Percentiles rank a stretch among this genome's conserved stretches.
phyloP scores from a whole-genome alignment of 2,329 filamentous ascomycete genomes.

The Neonectria neomacrospora region DNA sequence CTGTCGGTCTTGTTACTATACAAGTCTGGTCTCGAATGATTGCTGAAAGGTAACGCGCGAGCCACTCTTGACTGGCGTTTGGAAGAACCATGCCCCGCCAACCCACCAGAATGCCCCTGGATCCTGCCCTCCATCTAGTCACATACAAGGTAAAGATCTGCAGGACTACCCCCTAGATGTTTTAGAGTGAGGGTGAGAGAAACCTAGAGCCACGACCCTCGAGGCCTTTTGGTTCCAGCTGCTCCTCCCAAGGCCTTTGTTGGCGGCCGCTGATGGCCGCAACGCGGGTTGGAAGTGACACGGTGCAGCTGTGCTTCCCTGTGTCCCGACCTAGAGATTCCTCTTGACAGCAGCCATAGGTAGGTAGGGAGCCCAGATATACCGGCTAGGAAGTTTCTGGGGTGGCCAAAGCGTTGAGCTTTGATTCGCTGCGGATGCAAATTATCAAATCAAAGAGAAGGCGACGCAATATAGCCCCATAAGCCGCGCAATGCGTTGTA shows the following conservation, averaged over 20 bases:
- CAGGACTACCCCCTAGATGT: not conserved
- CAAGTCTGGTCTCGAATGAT: conserved; percentile 13
- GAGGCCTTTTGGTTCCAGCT: not conserved
- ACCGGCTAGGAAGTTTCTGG: not conserved
- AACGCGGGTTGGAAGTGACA: not conserved
- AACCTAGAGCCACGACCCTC: not conserved
- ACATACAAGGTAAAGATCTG: conserved; percentile 21
- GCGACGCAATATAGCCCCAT: conserved; percentile 11
- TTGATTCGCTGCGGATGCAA: conserved; percentile 33
- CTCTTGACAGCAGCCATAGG: not conserved
- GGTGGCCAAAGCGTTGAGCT: conserved; percentile 1
- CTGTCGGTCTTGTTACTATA: conserved; percentile 2
- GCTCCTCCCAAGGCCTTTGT: not conserved
- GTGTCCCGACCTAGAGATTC: not conserved
- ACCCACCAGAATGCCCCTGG: conserved; percentile 18
- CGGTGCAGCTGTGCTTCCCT: not conserved
- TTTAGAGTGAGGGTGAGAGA: not conserved
- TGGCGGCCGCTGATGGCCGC: not conserved
- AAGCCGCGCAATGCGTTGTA: conserved; percentile 26
- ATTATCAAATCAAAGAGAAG: conserved; percentile 24
- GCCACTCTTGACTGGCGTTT: conserved; percentile 14
- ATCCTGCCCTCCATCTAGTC: conserved; percentile 10
- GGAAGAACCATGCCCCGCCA: not conserved
- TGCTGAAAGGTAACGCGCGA: conserved; percentile 10
- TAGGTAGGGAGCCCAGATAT: not conserved